phyloP scores from a whole-genome alignment of 1,284 basidiomycete genomes.

The Boletus semigastroideus region DNA sequence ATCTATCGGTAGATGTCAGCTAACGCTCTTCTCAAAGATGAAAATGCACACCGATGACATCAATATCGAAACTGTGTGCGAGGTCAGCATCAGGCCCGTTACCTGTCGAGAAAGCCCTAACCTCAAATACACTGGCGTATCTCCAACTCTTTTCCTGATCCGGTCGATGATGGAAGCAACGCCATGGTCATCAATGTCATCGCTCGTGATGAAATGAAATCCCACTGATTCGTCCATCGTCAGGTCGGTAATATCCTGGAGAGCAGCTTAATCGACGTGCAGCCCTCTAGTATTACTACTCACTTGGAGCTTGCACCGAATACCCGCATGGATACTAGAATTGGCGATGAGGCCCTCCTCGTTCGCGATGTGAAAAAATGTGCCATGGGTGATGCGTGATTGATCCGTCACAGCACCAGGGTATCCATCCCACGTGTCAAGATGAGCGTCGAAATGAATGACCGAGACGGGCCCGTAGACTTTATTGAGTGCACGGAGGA shows the following conservation, averaged over 20 bases:
- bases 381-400: slow-evolving; percentile 71
- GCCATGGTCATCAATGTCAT: slow-evolving; percentile 74
- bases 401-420: slow-evolving; percentile 55
- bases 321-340: slow-evolving; percentile 75
- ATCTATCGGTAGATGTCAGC: slow-evolving; percentile 44
- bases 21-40: background rate
- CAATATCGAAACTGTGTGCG: slow-evolving; percentile 63
- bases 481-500: slow-evolving; percentile 68
- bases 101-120: slow-evolving; percentile 23
- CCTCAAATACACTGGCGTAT: slow-evolving; percentile 76
- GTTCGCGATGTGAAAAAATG: slow-evolving; percentile 72
- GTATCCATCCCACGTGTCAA: slow-evolving; percentile 65
- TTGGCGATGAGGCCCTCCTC: slow-evolving; percentile 74
- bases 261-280: background rate
- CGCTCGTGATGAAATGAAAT: slow-evolving; percentile 70
- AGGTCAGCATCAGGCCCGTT: slow-evolving; percentile 2
- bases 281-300: slow-evolving; percentile 31
- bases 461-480: slow-evolving; percentile 76
- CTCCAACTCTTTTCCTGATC: slow-evolving; percentile 64
- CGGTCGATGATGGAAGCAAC: slow-evolving; percentile 58
- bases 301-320: slow-evolving; percentile 69
- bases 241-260: slow-evolving; percentile 60
- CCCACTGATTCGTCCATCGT: slow-evolving; percentile 63
- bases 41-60: slow-evolving; percentile 62
- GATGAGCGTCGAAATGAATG: slow-evolving; percentile 81